These are phyloP conservation scores for Colletotrichum tanaceti DNA, from an alignment of 2,329 filamentous ascomycete genomes.

Conservation along the genomic window DNA sequence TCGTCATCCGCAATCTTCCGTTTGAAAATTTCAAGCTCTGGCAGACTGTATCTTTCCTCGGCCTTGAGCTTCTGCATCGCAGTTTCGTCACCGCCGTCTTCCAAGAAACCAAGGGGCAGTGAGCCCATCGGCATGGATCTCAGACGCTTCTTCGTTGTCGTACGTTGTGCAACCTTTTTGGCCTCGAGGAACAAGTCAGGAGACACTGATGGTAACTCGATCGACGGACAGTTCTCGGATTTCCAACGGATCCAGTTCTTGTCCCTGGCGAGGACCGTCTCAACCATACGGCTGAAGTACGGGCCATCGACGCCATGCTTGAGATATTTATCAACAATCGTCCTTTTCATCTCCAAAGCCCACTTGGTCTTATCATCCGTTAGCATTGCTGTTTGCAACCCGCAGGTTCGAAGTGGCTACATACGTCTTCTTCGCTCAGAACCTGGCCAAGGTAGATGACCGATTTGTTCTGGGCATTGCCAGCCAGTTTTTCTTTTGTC, in stretches of 20 bases:
- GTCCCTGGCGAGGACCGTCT: slow-evolving; percentile 93
- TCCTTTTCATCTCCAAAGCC: slow-evolving; percentile 80
- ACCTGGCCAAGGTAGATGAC: slow-evolving; percentile 83
- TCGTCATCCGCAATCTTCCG: slow-evolving; percentile 81
- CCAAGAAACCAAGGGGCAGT: slow-evolving; percentile 82
- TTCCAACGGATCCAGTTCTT: slow-evolving; percentile 99
- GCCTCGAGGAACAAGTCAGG: slow-evolving; percentile 76
- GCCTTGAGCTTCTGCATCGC: slow-evolving; percentile 77
- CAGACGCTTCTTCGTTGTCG: slow-evolving; percentile 77
- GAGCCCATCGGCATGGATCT: slow-evolving; percentile 77
- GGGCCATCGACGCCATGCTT: slow-evolving; percentile 84
- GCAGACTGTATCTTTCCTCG: slow-evolving; percentile 72
- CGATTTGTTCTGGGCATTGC: slow-evolving; percentile 80
- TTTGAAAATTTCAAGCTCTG: slow-evolving; percentile 77
- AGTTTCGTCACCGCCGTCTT: slow-evolving; percentile 68
- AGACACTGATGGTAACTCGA: slow-evolving; percentile 79
- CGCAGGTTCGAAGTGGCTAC: slow-evolving; percentile 47
- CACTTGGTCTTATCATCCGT: slow-evolving; percentile 74
- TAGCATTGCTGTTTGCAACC: neutral
- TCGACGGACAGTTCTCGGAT: slow-evolving; percentile 89
- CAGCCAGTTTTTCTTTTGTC: slow-evolving; percentile 81
- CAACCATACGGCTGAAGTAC: slow-evolving; percentile 96
- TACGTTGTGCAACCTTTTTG: slow-evolving; percentile 71
- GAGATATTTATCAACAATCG: slow-evolving; percentile 84
- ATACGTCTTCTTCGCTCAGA: slow-evolving; percentile 84